Evolutionary conservation across 495 filamentous ascomycete genomes (phyloP).

Genomic region (Aspergillus funiculosus): DNA sequence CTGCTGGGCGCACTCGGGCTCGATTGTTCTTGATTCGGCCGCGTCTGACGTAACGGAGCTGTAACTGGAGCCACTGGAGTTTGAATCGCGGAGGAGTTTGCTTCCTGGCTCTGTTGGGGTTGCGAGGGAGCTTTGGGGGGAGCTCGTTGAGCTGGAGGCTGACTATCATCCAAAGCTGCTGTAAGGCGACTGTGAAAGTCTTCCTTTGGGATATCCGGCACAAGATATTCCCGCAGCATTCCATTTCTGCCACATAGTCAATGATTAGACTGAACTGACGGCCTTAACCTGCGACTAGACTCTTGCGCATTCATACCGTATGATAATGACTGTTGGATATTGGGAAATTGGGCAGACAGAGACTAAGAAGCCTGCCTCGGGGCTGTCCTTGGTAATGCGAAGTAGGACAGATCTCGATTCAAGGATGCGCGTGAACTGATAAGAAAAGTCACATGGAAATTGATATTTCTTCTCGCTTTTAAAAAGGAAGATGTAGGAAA

Average conservation of each 20-base stretch:
- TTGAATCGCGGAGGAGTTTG: background rate
- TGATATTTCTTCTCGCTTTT: background rate
- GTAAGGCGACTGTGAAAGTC: conserved; percentile 50
- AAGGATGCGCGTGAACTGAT: conserved; percentile 45
- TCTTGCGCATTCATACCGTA: conserved; percentile 51
- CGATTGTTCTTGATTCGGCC: background rate
- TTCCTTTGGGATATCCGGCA: conserved; percentile 52
- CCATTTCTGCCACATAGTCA: conserved; percentile 44
- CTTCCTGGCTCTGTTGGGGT: background rate
- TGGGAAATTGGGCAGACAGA: conserved; percentile 71
- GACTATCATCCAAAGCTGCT: conserved; percentile 28
- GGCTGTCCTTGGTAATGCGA: conserved; percentile 60
- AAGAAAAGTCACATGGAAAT: background rate
- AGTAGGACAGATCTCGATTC: conserved; percentile 57
- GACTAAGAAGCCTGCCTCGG: conserved; percentile 73
- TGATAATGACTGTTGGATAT: conserved; percentile 70
- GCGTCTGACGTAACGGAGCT: conserved; percentile 14
- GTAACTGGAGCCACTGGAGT: conserved; percentile 7
- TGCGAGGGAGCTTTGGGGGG: background rate
- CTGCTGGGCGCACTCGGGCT: background rate
- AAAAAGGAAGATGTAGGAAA: background rate
- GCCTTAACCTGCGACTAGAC: background rate
- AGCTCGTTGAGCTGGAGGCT: background rate
- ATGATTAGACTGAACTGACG: background rate
- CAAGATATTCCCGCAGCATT: conserved; percentile 60